Conservation (phyloP, 2,329 filamentous ascomycete genomes). For the Neonectria neomacrospora region DNA sequence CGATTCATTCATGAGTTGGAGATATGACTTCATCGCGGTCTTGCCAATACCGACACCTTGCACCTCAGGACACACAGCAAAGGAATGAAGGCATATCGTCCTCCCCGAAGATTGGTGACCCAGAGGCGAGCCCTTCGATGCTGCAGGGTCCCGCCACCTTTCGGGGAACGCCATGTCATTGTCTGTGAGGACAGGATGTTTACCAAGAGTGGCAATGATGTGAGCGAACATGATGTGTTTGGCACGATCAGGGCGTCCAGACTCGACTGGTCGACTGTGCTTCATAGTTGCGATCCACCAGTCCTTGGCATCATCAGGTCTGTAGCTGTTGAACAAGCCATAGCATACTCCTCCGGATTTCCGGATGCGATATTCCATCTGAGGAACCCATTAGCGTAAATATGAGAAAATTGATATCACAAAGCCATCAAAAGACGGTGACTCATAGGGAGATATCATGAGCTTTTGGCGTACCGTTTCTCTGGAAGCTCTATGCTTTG, state of each 20-base stretch:
- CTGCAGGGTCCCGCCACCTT: constrained; percentile 68
- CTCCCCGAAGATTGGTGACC: constrained; percentile 80
- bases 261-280: constrained; percentile 67
- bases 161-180: constrained; percentile 78
- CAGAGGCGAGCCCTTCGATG: constrained; percentile 54
- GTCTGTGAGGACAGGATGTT: constrained; percentile 73
- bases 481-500: constrained; percentile 59
- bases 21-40: constrained; percentile 78
- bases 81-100: constrained; percentile 83
- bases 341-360: constrained; percentile 72
- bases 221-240: constrained; percentile 77
- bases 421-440: not conserved
- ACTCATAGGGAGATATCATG: not conserved
- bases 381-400: constrained; percentile 6
- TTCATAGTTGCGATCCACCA: constrained; percentile 62
- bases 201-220: constrained; percentile 78
- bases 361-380: constrained; percentile 48
- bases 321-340: constrained; percentile 79
- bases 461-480: constrained; percentile 61
- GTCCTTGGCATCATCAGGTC: constrained; percentile 57
- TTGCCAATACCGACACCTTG: constrained; percentile 80
- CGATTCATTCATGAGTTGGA: constrained; percentile 78
- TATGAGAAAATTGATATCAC: not conserved
- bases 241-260: constrained; percentile 46
- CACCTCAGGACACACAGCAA: constrained; percentile 81